Percentiles rank a stretch among this genome's conserved stretches.
phyloP scores from a whole-genome alignment of 2,329 filamentous ascomycete genomes.

The Ustulina deusta region DNA sequence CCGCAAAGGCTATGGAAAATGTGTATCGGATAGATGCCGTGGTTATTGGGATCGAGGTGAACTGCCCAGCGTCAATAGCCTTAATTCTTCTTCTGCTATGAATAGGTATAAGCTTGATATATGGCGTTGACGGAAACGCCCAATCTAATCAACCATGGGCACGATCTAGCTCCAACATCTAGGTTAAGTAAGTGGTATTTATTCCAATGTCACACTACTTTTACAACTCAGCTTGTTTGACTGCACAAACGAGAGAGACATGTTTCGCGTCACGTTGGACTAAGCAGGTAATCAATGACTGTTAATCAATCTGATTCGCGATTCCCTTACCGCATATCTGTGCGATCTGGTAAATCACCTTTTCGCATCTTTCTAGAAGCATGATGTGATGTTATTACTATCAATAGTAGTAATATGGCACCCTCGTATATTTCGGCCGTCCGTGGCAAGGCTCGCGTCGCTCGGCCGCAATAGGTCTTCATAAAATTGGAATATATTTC shows the following conservation, averaged over 20 bases:
- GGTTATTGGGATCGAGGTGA: slow-evolving; percentile 1
- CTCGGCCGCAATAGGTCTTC: not conserved
- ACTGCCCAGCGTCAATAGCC: slow-evolving; percentile 36
- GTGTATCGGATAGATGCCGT: slow-evolving; percentile 25
- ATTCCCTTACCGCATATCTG: slow-evolving; percentile 18
- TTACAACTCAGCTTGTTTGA: slow-evolving; percentile 27
- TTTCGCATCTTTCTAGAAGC: not conserved
- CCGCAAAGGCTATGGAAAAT: not conserved
- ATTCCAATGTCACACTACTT: slow-evolving; percentile 20
- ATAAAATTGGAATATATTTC: slow-evolving; percentile 14
- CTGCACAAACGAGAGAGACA: slow-evolving; percentile 26
- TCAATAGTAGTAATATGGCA: slow-evolving; percentile 19
- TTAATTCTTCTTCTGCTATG: slow-evolving; percentile 24
- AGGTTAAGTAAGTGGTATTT: slow-evolving; percentile 15
- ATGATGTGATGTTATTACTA: slow-evolving; percentile 19
- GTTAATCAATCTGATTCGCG: slow-evolving; percentile 22
- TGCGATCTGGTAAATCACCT: slow-evolving; percentile 7
- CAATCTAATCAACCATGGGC: slow-evolving; percentile 3
- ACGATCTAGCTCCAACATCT: slow-evolving; percentile 6
- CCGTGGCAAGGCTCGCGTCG: not conserved
- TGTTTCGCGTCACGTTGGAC: slow-evolving; percentile 36
- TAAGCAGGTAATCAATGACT: slow-evolving; percentile 22
- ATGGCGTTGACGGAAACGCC: not conserved
- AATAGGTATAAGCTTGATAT: slow-evolving; percentile 1
- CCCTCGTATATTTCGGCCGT: not conserved